Base-by-base conservation (phyloP, 1,284 basidiomycete species). In the Athelia psychrophila region DNA sequence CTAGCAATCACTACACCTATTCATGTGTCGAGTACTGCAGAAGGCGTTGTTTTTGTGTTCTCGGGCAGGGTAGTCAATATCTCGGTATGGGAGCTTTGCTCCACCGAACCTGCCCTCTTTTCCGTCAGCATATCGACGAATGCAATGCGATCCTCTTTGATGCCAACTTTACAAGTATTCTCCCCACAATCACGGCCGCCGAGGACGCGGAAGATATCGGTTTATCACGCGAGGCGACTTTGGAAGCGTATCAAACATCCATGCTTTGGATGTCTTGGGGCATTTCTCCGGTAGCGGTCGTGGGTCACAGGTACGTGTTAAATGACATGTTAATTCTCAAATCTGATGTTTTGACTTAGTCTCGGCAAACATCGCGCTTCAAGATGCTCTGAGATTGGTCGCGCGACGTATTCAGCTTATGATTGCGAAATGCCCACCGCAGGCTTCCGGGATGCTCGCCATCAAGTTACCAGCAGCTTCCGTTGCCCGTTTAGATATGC, bases 21-120 rank as follows among this genome's bases (percentile, higher is more conserved):
- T 16, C 63, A 71, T 35, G 66, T 68, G 9, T 53, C 64, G 12
- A 52, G 60, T 9, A 50, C 54, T 4, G 52, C 58, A 2, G 65
- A 65, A 13, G 66, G 69, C 4, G 70, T 78, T 2, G 72, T 81
- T 1, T 87, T 88, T 56, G 79, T 87, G 5, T 88, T 87, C 64
- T 84, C 86, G 87, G 86, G 4, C 85, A 88, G 62, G 86, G 86
- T 36, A 72, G 77, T 32, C 84, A 86, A 56, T 83, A 84, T 64
- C 56, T 72, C n/a, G 78, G 80, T 3, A 87, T 88, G 85, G 85
- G 84, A 1, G 55, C 65, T 13, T 64, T 66, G 0, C 71, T 89
- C 10, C 89, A 88, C 54, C 59, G 59, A 42, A 71, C 70, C 1
- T 73, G 70, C 4, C 56, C 71, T 0, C 51, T 75, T 2, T 86